Base-by-base conservation (phyloP, 768 basidiomycete genomes). In the Lentinula detonsa region DNA sequence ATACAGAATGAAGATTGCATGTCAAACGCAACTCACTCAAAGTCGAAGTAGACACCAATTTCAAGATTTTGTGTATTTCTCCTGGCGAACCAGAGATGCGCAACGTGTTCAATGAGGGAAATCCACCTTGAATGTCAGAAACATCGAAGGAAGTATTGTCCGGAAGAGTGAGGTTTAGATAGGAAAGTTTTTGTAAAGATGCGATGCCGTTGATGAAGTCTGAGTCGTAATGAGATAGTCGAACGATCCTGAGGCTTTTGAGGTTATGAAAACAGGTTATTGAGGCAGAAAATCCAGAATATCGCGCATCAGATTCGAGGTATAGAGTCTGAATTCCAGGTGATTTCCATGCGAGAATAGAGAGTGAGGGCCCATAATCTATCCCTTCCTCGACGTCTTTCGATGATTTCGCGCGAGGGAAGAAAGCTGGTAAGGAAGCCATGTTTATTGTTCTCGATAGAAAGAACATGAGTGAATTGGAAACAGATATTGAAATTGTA, bases 401-500 rank as follows among this genome's bases (percentile, higher is more conserved):
- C 10, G 6, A n/a, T 21, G 13, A 10, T 18, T 45, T 10, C 43
- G 46, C 21, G 21, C 4, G 46, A 56, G 55, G 23, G 40, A 43
- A 40, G 9, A 56, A 28, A 6, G 55, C 39, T 16, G 55, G 55
- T 23, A 56, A 33, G 37, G 55, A 56, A n/a, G 55, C 55, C 21
- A 15, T 43, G 21, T 11, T 16, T 56, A 31, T 43, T 43, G 55
- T 43, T 16, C 23, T 10, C 21, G 55, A 28, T 5, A 56, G 31
- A 33, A 56, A 56, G 55, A 56, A 56, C 23, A 56, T 28, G 1
- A 56, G 23, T 5, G 55, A 56, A 56, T 56, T 56, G 5, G 55
- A 56, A 31, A n/a, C 15, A 15, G 21, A 56, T 56, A 56, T 45
- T 7, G 39, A 33, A 5, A 10, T 43, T 5, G 55, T 15, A 3